Evolutionary conservation across 352 stramenopile genomes (phyloP), one percentile per base, ranked within the genome.

Genomic region (Phytophthora ramorum): DNA sequence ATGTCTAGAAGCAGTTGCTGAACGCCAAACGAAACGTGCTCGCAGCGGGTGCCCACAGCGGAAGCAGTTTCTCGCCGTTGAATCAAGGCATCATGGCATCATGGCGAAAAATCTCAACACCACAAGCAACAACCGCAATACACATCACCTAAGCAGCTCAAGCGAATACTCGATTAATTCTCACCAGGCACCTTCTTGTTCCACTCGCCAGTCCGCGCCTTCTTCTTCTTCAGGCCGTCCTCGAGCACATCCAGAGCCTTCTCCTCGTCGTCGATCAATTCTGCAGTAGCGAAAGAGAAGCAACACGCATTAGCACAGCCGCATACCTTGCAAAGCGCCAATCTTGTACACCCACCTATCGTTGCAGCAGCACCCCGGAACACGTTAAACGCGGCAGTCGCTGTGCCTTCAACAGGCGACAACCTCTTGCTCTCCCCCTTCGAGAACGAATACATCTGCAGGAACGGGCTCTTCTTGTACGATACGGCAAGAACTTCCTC

Each of bases 211-310:
- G 69, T 82, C 66, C 82, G 74, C 60, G 90, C 76, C 52, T 93
- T 95, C 64, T 95, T 95, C 82, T 95, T 95, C 68, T 89, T 85
- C 45, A 92, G 56, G 12, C 82, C 83, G 34, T 79, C 82, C 35
- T 94, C 82, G 7, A 90, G 76, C 35, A 83, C 75, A 26, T 94
- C 81, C 16, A 79, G 58, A 12, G 74, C 61, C 8, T 88, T 73
- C 12, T 82, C 78, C 40, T 83, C 73, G 8, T 74, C 76, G 28
- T 76, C 74, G 5, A 68, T 50, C 59, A 92, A 60, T 44, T 84
- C 83, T 90, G n/a, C 17, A 55, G 20, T 38, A 53, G 14, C 38
- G 24, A 38, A 41, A 6, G 10, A 66, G 40, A n/a, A 47, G 32
- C 17, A 63, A 32, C 0, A 14, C 38, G 17, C 14, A 20, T 74